Evolutionary conservation across 2,329 filamentous ascomycete genomes (phyloP).

Genomic region (Pseudocercospora fijiensis): DNA sequence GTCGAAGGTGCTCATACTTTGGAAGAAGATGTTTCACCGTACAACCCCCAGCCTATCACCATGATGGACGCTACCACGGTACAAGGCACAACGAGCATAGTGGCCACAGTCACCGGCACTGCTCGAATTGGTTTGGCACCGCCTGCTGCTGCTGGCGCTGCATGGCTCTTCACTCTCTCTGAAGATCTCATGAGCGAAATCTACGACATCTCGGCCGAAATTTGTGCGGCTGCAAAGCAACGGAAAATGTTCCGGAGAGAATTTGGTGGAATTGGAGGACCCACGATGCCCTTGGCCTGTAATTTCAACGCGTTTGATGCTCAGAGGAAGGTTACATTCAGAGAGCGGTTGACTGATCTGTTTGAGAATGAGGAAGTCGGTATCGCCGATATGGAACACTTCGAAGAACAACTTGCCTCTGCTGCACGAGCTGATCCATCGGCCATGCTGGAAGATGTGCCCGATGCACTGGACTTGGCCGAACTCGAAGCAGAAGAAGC

Average conservation of each 20-base stretch:
- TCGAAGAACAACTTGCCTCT: not conserved
- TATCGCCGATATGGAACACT: not conserved
- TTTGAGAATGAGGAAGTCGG: not conserved
- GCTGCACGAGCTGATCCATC: not conserved
- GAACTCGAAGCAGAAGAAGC: not conserved
- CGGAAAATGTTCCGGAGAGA: not conserved
- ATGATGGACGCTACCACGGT: not conserved
- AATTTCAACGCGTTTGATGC: not conserved
- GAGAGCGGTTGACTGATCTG: not conserved
- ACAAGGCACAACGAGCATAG: not conserved
- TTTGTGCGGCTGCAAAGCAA: not conserved
- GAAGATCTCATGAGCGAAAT: constrained; percentile 1
- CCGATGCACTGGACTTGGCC: not conserved
- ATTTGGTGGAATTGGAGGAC: not conserved
- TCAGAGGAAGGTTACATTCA: not conserved
- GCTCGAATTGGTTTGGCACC: not conserved
- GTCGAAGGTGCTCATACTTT: not conserved
- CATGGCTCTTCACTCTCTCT: constrained; percentile 3
- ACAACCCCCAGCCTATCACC: not conserved
- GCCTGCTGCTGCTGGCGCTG: not conserved
- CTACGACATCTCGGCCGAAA: not conserved
- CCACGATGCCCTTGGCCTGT: not conserved
- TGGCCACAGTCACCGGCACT: not conserved
- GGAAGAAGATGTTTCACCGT: not conserved
- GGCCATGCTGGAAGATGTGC: not conserved